These are phyloP conservation scores for Hymenoscyphus fraxineus DNA, from an alignment of 2,329 filamentous ascomycete genomes.

Conservation along the genomic window DNA sequence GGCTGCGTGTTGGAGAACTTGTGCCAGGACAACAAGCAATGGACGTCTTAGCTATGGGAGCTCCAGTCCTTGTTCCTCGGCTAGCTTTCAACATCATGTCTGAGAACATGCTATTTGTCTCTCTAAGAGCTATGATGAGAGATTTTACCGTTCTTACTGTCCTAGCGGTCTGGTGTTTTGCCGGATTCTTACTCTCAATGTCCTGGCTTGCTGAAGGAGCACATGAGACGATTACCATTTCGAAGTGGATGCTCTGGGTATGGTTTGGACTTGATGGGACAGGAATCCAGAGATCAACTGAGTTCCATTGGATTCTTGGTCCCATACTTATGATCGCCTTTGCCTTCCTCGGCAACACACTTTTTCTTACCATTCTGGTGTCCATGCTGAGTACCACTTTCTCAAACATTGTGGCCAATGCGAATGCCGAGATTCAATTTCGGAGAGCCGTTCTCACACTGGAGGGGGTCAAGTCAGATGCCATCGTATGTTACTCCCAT, in stretches of 20 bases:
- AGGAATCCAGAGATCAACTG: conserved; percentile 52
- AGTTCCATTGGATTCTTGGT: conserved; percentile 77
- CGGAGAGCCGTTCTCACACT: conserved; percentile 76
- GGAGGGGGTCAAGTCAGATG: conserved; percentile 80
- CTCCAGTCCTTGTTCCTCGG: conserved; percentile 72
- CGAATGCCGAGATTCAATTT: conserved; percentile 80
- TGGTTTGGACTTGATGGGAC: conserved; percentile 79
- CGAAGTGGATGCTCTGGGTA: conserved; percentile 90
- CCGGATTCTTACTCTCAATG: conserved; percentile 74
- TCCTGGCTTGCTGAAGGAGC: conserved; percentile 69
- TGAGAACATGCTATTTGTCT: conserved; percentile 80
- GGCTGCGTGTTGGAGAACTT: conserved; percentile 48
- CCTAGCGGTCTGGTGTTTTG: conserved; percentile 78
- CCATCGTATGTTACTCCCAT: conserved; percentile 43
- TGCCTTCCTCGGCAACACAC: conserved; percentile 79
- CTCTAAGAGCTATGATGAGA: conserved; percentile 77
- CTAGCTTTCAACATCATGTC: conserved; percentile 80
- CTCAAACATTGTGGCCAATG: conserved; percentile 70
- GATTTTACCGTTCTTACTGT: conserved; percentile 77
- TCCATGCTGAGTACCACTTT: conserved; percentile 86
- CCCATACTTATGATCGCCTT: conserved; percentile 79
- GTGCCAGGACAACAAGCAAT: conserved; percentile 62
- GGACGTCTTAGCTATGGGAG: conserved; percentile 74
- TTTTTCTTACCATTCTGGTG: conserved; percentile 85
- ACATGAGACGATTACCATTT: conserved; percentile 64